A percentile compares a stretch with the other conserved stretches of the same genome.
Conservation (phyloP, 495 filamentous ascomycete genomes). For the Penicillium canescens region DNA sequence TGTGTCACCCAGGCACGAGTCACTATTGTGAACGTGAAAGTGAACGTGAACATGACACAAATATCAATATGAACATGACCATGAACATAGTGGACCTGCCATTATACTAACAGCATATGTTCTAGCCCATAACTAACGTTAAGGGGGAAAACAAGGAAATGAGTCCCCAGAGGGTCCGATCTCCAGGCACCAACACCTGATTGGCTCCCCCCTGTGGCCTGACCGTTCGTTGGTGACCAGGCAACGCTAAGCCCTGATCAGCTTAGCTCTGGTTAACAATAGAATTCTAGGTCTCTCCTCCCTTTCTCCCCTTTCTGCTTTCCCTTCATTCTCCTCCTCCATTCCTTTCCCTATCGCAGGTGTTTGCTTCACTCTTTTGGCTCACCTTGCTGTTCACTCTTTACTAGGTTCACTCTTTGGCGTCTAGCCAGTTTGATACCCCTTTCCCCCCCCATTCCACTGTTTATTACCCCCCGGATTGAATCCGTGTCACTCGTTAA, state of each 20-base stretch:
- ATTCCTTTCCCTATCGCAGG: conserved; percentile 43
- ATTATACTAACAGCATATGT: no score
- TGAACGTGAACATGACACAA: no score
- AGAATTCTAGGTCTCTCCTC: conserved; percentile 18
- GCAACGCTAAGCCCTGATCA: conserved; percentile 2
- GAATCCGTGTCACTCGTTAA: conserved; percentile 21
- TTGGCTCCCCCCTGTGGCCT: not conserved
- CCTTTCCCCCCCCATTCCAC: conserved; percentile 10
- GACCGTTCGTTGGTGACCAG: no score
- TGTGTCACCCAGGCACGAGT: no score
- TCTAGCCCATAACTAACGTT: not conserved
- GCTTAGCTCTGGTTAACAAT: conserved; percentile 10
- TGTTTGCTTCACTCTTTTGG: conserved; percentile 87
- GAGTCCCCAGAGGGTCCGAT: not conserved
- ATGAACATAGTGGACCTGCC: no score
- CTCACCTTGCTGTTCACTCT: conserved; percentile 56
- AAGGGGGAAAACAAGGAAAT: not conserved
- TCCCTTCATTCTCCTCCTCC: conserved; percentile 50
- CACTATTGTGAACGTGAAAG: no score
- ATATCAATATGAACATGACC: no score
- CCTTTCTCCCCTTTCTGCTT: conserved; percentile 43
- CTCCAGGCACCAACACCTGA: conserved; percentile 2
- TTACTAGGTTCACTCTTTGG: conserved; percentile 17
- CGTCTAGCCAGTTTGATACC: conserved; percentile 4
- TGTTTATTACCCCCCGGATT: conserved; percentile 18